Percentiles rank a stretch among this genome's conserved stretches.
phyloP scores from a whole-genome alignment of 2,329 filamentous ascomycete genomes.

The Aspergillus ochraceus region DNA sequence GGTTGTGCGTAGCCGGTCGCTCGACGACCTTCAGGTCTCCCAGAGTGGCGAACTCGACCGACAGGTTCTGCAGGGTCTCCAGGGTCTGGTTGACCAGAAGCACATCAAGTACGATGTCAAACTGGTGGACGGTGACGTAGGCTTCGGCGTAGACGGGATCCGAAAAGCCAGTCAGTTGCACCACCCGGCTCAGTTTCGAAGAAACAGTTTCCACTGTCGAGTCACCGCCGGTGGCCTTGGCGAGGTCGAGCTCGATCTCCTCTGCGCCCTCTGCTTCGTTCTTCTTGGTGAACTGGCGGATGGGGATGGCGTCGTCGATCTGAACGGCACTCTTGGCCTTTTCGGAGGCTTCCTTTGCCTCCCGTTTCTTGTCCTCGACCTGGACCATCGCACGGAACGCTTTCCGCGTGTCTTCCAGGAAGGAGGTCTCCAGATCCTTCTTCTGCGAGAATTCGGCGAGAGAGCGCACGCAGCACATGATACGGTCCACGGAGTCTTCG shows the following conservation, averaged over 20 bases:
- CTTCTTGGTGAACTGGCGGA: constrained; percentile 92
- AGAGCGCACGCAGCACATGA: constrained; percentile 95
- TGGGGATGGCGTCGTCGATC: constrained; percentile 90
- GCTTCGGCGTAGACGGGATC: constrained; percentile 98
- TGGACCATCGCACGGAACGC: constrained; percentile 97
- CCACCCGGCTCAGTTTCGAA: constrained; percentile 92
- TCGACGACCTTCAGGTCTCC: constrained; percentile 98
- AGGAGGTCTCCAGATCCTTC: constrained; percentile 88
- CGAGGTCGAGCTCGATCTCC: constrained; percentile 84
- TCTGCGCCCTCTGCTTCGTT: constrained; percentile 78
- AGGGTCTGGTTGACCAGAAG: constrained; percentile 95
- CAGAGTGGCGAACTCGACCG: constrained; percentile 96
- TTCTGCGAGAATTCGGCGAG: constrained; percentile 85
- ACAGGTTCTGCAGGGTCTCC: constrained; percentile 94
- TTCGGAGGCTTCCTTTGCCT: constrained; percentile 88
- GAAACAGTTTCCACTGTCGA: constrained; percentile 78
- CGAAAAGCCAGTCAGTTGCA: constrained; percentile 96
- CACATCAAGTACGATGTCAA: constrained; percentile 96
- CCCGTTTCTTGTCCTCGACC: constrained; percentile 95
- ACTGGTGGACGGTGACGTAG: constrained; percentile 98
- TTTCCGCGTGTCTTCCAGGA: constrained; percentile 90
- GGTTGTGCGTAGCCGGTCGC: constrained; percentile 91
- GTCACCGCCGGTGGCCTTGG: constrained; percentile 92
- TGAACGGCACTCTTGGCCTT: constrained; percentile 93
- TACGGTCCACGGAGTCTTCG: constrained; percentile 95